Evolutionary conservation across 2,329 filamentous ascomycete species (phyloP).

Genomic region (Kalaharituber pfeilii): DNA sequence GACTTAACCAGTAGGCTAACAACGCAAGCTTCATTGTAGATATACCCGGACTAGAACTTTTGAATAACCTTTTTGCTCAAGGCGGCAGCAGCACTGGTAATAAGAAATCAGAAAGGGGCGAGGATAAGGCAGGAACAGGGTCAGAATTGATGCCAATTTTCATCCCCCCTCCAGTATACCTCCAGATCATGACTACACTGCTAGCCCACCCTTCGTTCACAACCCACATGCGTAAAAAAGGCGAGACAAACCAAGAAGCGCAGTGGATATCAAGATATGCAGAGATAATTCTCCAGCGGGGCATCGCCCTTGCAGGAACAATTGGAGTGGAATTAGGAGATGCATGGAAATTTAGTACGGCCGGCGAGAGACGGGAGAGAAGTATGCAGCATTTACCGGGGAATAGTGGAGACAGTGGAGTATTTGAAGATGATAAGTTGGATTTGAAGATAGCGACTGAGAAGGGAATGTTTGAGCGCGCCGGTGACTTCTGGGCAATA

Average conservation of each 20-base stretch:
- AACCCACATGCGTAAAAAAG: slow-evolving; percentile 44
- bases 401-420: slow-evolving; percentile 30
- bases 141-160: slow-evolving; percentile 37
- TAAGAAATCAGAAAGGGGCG: too few relatives aligned
- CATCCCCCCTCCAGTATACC: slow-evolving; percentile 51
- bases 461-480: slow-evolving; percentile 54
- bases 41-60: not conserved
- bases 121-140: too few relatives aligned
- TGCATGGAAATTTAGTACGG: slow-evolving; percentile 49
- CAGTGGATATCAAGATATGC: slow-evolving; percentile 46
- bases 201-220: slow-evolving; percentile 66
- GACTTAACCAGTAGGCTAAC: too few relatives aligned
- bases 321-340: slow-evolving; percentile 49
- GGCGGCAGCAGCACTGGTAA: not conserved
- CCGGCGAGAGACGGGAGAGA: slow-evolving; percentile 18
- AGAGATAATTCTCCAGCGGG: slow-evolving; percentile 49
- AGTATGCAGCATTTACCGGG: slow-evolving; percentile 15
- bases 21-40: not conserved
- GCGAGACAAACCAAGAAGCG: slow-evolving; percentile 28
- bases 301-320: slow-evolving; percentile 49
- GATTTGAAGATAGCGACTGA: slow-evolving; percentile 43
- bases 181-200: slow-evolving; percentile 66
- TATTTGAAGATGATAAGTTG: slow-evolving; percentile 37
- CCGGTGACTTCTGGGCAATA: slow-evolving; percentile 73
- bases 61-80: not conserved